Conservation (phyloP, 805 yeast genomes). For the Yarrowia porcina region DNA sequence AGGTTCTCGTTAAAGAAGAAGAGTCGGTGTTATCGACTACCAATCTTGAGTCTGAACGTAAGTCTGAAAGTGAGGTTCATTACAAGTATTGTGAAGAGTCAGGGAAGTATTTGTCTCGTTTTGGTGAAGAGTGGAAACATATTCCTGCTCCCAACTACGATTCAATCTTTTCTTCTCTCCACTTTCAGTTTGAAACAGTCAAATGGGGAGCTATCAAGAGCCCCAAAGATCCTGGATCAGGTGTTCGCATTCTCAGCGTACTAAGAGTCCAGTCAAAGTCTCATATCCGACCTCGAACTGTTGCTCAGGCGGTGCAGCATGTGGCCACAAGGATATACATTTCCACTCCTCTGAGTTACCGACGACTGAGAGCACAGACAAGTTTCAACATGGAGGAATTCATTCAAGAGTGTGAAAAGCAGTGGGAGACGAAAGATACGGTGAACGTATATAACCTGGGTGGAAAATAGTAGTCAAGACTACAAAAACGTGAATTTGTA, state of each 20-base stretch:
- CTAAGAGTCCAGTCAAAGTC: neutral
- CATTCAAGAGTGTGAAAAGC: neutral
- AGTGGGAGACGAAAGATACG: neutral
- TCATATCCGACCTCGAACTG: neutral
- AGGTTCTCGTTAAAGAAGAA: neutral
- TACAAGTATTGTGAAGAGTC: too few species aligned
- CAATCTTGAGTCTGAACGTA: too few species aligned
- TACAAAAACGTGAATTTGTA: too few species aligned
- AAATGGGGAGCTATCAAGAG: slow-evolving; percentile 7
- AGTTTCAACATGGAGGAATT: neutral
- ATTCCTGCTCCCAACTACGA: neutral
- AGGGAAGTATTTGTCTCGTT: too few species aligned
- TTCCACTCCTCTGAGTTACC: neutral
- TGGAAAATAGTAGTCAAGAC: too few species aligned
- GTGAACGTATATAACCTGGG: too few species aligned
- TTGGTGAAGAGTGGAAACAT: too few species aligned
- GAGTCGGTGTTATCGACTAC: too few species aligned
- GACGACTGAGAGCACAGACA: neutral
- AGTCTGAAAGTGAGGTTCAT: too few species aligned
- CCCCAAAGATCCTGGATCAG: slow-evolving; percentile 9
- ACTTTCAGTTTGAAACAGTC: slow-evolving; percentile 13
- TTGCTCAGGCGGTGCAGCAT: slow-evolving; percentile 1
- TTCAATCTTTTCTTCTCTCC: neutral
- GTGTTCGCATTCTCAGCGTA: neutral
- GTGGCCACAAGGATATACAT: neutral